Evolutionary conservation across 2,329 filamentous ascomycete species (phyloP), one percentile per base, ranked within the genome.

Genomic region (Botryotinia globosa): DNA sequence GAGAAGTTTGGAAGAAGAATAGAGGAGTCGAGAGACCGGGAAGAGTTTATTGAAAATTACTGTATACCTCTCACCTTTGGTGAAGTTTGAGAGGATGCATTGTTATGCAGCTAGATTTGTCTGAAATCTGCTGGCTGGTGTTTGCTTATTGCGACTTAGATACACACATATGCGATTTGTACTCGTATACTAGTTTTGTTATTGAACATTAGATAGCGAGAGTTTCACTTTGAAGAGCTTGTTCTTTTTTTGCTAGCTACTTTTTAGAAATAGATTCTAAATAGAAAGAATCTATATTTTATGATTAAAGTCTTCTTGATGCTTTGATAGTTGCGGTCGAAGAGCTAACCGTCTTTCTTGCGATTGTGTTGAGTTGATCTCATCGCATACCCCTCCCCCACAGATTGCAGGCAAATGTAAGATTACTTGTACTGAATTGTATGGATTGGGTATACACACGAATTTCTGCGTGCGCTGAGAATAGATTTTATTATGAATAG

Each of bases 91-190:
- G 58, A 64, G 37, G 32, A 32, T 39, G 34, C 34, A 32, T 64
- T 45, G 18, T 63, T 16, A 63, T 39, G 42, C 68, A 63, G 29
- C 68, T 56, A 58, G 56, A 59, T 44, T 72, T 72, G 51, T 54
- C 45, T 72, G 3, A 32, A 59, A 59, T 69, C 63, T 37, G 42
- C n/a, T 32, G 42, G 42, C 10, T 42, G 58, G 25, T 71, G 58
- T 71, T 64, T 71, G 58, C 44, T 64, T 64, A 51, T 54, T 71
- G 68, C 56, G 68, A 61, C 56, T 61, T 70, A 72, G 70, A 72
- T 72, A 72, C 51, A 72, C 48, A 69, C 64, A 48, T 45, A 37
- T 71, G 34, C 69, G 62, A 67, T 66, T 51, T 22, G 37, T 42
- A 56, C 34, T 56, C 65, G 65, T 32, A 58, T 44, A 56, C 29